phyloP scores from a whole-genome alignment of 805 yeast genomes.

The Spathaspora passalidarum region DNA sequence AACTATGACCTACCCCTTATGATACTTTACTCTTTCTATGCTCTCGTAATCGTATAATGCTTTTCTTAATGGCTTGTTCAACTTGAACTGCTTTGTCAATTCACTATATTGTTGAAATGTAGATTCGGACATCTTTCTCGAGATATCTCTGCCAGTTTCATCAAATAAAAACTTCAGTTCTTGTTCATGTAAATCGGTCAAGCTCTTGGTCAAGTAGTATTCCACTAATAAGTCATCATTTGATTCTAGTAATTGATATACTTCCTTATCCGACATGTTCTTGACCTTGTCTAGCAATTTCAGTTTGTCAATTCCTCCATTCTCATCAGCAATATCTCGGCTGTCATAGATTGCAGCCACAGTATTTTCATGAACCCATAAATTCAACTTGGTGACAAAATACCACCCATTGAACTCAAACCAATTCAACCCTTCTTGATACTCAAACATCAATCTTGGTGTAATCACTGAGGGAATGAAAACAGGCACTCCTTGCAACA shows the following conservation, averaged over 20 bases:
- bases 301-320: slow-evolving; percentile 10
- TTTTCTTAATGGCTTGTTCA: slow-evolving; percentile 22
- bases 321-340: slow-evolving; percentile 10
- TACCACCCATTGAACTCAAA: slow-evolving; percentile 16
- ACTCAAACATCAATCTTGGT: slow-evolving; percentile 23
- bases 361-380: slow-evolving; percentile 16
- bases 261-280: slow-evolving; percentile 14
- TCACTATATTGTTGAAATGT: slow-evolving; percentile 13
- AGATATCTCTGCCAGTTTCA: slow-evolving; percentile 14
- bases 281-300: slow-evolving; percentile 17
- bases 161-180: slow-evolving; percentile 17
- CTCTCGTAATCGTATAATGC: slow-evolving; percentile 23
- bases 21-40: slow-evolving; percentile 16
- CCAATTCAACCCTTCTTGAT: slow-evolving; percentile 18
- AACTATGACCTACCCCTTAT: not conserved
- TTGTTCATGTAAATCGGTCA: slow-evolving; percentile 19
- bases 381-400: slow-evolving; percentile 19
- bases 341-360: not conserved
- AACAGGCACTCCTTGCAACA: slow-evolving; percentile 51
- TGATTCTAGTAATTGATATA: slow-evolving; percentile 16
- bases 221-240: slow-evolving; percentile 20
- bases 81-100: slow-evolving; percentile 18
- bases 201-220: slow-evolving; percentile 21
- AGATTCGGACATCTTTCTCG: slow-evolving; percentile 13
- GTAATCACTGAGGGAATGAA: slow-evolving; percentile 23